Evolutionary conservation across 202 grass and related monocot species (phyloP), one percentile per base, ranked within the genome.

Genomic region (Cymbopogon flexuosus): DNA sequence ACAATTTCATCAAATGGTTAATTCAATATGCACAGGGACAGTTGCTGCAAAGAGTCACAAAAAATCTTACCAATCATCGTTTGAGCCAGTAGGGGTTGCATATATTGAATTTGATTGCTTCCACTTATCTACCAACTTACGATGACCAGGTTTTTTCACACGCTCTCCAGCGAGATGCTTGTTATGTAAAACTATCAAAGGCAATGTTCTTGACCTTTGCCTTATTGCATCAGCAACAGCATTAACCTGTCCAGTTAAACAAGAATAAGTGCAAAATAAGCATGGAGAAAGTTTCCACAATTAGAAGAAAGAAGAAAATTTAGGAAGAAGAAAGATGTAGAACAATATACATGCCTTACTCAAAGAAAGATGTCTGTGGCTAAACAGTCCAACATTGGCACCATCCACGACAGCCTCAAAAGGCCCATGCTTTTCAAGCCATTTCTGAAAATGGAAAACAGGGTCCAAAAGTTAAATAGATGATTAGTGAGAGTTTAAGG

Each of bases 51-150:
- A 79, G 39, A 30, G 46, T 29, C 30, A 27, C 5, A 35, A 83
- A 75, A 83, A 54, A 61, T 30, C 91, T 80, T 84, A 93, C 91
- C 91, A 93, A 65, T 93, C 91, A 81, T 93, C 87, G 68, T 93
- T 93, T 72, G 87, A 90, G 19, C 79, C 70, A 68, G 85, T 93
- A 75, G 91, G 91, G 35, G 91, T 93, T 74, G 83, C 82, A 83
- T 90, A 93, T 41, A 93, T 67, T 83, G 82, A 77, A 93, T 78
- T 54, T 63, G 65, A 71, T 70, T 81, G 73, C 76, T 83, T 90
- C 91, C 91, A 93, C 70, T 90, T 90, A 41, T 83, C 70, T 14
- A 86, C 80, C 36, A 87, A 40, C 75, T 87, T 93, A 2, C 49
- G 43, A 76, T 70, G 77, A n/a, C 62, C n/a, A 81, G 82, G 85